A percentile compares a stretch with the other conserved stretches of the same genome.
Evolutionary conservation across 345 rosid species (phyloP).

Genomic region (Eutrema yunnanense): DNA sequence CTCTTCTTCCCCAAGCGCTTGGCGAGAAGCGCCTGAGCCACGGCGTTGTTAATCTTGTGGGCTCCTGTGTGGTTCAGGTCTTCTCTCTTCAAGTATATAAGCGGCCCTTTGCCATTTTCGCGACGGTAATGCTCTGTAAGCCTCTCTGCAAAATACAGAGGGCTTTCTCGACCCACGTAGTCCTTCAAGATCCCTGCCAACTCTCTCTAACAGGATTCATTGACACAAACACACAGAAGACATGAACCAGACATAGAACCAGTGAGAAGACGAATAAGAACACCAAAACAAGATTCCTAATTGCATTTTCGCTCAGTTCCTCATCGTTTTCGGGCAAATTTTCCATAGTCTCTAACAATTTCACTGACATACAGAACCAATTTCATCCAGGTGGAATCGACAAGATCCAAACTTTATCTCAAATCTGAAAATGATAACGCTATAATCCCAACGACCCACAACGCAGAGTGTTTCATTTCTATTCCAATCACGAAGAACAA

Average conservation of each 20-base stretch:
- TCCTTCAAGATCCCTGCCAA: conserved; percentile 74
- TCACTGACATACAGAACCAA: background rate
- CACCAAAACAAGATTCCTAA: background rate
- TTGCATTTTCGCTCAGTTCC: background rate
- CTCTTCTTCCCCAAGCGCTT: conserved; percentile 77
- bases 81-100: conserved; percentile 87
- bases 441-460: conserved; percentile 1
- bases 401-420: background rate
- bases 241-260: background rate
- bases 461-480: background rate
- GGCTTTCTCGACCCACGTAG: conserved; percentile 89
- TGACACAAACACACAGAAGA: background rate
- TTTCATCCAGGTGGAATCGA: background rate
- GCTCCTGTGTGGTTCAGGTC: conserved; percentile 95
- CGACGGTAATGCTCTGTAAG: conserved; percentile 74
- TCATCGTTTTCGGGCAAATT: too few species aligned
- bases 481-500: background rate
- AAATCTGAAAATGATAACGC: background rate
- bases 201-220: conserved; percentile 48
- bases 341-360: background rate
- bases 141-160: conserved; percentile 87
- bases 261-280: background rate
- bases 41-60: conserved; percentile 87
- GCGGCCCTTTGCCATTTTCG: conserved; percentile 77
- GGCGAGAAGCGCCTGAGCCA: conserved; percentile 88